Conservation (phyloP, 2,329 filamentous ascomycete species). For the Aciculosporium take region DNA sequence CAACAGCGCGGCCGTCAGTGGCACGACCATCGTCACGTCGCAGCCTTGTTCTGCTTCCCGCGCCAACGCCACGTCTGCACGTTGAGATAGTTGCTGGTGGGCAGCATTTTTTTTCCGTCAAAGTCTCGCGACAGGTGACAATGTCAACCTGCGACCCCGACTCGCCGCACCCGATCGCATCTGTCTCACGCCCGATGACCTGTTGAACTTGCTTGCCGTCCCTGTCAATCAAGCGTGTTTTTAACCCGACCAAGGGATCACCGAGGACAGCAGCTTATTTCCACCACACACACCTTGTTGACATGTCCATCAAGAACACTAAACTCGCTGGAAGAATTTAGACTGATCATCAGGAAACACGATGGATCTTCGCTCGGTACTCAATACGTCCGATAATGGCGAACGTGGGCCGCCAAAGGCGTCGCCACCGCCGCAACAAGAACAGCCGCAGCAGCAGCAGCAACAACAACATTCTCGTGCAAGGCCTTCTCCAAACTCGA, state of each 20-base stretch:
- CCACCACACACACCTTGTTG: not conserved
- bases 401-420: conserved; percentile 23
- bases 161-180: conserved; percentile 8
- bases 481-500: conserved; percentile 23
- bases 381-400: conserved; percentile 37
- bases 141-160: conserved; percentile 14
- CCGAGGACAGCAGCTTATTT: not conserved
- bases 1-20: not conserved
- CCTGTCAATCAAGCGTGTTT: not conserved
- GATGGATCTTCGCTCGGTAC: conserved; percentile 40
- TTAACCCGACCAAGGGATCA: not conserved
- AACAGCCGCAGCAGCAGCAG: not conserved
- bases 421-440: conserved; percentile 14
- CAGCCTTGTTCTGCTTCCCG: conserved; percentile 3
- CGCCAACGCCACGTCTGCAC: conserved; percentile 2
- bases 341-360: conserved; percentile 3
- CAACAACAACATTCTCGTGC: conserved; percentile 17
- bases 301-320: not conserved
- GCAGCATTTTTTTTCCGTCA: not conserved
- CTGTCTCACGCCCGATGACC: conserved; percentile 7
- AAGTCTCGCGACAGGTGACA: conserved; percentile 9
- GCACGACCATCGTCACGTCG: not conserved
- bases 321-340: not conserved
- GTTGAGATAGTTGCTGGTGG: not conserved
- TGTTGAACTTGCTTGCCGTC: conserved; percentile 1